Evolutionary conservation across 371 early-diverging fungal species (phyloP).

Genomic region (Mortierella sp.): DNA sequence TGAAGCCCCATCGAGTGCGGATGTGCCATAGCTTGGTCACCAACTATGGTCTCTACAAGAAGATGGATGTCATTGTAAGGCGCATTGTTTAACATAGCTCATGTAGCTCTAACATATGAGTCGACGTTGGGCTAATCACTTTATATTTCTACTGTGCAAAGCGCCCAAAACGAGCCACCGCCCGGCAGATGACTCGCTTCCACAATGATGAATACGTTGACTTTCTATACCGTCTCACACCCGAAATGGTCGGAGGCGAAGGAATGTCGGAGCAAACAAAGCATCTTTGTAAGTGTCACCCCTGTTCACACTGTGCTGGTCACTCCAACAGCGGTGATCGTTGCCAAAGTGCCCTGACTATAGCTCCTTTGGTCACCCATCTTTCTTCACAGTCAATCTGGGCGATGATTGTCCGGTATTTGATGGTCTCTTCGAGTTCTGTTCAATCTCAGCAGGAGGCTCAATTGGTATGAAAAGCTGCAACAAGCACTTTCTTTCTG

Average conservation of each 20-base stretch:
- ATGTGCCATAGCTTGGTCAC: constrained; percentile 98
- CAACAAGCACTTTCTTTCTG: background rate
- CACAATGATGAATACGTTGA: constrained; percentile 99
- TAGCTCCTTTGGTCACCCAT: background rate
- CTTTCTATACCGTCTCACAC: constrained; percentile 94
- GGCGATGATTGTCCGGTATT: constrained; percentile 99
- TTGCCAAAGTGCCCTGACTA: background rate
- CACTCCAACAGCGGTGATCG: background rate
- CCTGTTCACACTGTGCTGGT: background rate
- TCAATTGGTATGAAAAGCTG: constrained; percentile 76
- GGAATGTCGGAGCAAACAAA: constrained; percentile 86
- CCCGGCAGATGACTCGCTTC: constrained; percentile 96
- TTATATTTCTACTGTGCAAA: constrained; percentile 35
- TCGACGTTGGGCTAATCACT: no score
- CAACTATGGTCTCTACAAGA: constrained; percentile 94
- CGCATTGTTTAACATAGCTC: no score
- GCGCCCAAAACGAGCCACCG: constrained; percentile 89
- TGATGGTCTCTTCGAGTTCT: constrained; percentile 97
- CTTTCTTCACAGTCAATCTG: constrained; percentile 72
- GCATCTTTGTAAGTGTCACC: constrained; percentile 56
- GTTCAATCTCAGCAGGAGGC: constrained; percentile 93
- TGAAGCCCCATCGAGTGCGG: constrained; percentile 99
- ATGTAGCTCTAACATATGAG: background rate
- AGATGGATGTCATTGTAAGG: constrained; percentile 89
- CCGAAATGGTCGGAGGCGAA: constrained; percentile 89